A percentile compares a stretch with the other conserved stretches of the same genome.
These are phyloP conservation scores for Microbotryum violaceum DNA, from an alignment of 1,284 basidiomycete genomes.

Conservation along the genomic window DNA sequence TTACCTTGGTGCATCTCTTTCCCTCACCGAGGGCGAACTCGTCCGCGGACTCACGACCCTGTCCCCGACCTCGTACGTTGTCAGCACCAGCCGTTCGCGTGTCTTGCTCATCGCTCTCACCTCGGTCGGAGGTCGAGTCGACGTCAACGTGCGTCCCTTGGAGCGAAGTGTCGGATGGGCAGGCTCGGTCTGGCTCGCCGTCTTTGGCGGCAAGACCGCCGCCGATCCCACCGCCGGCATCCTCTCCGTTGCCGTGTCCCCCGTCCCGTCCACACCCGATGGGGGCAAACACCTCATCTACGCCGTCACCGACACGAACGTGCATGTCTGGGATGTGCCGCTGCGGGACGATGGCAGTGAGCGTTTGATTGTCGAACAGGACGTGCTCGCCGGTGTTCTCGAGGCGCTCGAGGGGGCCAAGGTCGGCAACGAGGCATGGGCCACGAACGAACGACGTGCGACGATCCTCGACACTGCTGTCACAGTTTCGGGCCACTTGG, in stretches of 20 bases:
- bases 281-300: conserved; percentile 18
- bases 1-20: conserved; percentile 32
- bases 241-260: conserved; percentile 20
- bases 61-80: conserved; percentile 24
- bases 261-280: background rate
- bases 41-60: conserved; percentile 38
- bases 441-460: conserved; percentile 15
- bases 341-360: conserved; percentile 18
- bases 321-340: conserved; percentile 30
- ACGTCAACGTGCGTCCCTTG: conserved; percentile 35
- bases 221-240: conserved; percentile 31
- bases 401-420: conserved; percentile 22
- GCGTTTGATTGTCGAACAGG: conserved; percentile 26
- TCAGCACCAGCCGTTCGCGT: conserved; percentile 41
- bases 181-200: conserved; percentile 22
- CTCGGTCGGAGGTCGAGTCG: conserved; percentile 36
- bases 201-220: conserved; percentile 24
- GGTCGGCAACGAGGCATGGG: conserved; percentile 29
- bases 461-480: background rate
- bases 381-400: conserved; percentile 24
- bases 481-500: conserved; percentile 12
- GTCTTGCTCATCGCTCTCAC: conserved; percentile 40
- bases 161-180: conserved; percentile 38
- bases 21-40: conserved; percentile 38
- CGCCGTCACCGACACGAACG: conserved; percentile 29